Base-by-base conservation (phyloP, 2,329 filamentous ascomycete species). In the Didymella keratinophila region DNA sequence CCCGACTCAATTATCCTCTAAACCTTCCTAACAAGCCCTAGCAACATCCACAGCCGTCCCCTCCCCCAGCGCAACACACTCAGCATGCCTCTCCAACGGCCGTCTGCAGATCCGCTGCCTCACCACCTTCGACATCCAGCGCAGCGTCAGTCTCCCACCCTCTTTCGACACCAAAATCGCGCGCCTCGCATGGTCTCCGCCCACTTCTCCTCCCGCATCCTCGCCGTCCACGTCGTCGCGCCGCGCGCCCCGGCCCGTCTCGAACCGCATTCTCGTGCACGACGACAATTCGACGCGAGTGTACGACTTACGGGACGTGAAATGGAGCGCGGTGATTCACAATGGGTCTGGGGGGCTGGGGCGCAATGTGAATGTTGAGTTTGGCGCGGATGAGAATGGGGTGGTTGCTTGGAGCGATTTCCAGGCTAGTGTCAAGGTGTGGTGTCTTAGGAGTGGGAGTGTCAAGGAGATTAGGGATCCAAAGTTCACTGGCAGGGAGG, bases 281-380 rank as follows among this genome's bases (percentile, higher is more conserved):
- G 76, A 79, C 58, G 74, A 77, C 21, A 72, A 76, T 21, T 73
- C 67, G 9, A 73, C 78, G 6, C 73, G 76, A 9, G 73, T 82
- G 3, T 78, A 78, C 56, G 78, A 82, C 50, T 64, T 82, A 23
- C 63, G 75, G 2, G 77, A 81, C 52, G 63, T 75, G 1, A 73
- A 74, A 56, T 80, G 79, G 72, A 75, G 68, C 20, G 78, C 80
- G 4, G 72, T 75, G 1, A 76, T 84, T 28, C 78, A 76, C 52
- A 83, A 83, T 68, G 81, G 82, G 23, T 79, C 74, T 4, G 80
- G 79, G 3, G 79, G 80, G 16, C 76, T 83, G 63, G 82, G 82
- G 23, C 78, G 78, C 46, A 79, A 82, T 34, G 69, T 72, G 4
- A 73, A 78, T 52, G 79, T 77, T 0, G 79, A 81, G 47, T 82